Conservation (phyloP, 2,329 filamentous ascomycete species). For the Sclerotinia minor region DNA sequence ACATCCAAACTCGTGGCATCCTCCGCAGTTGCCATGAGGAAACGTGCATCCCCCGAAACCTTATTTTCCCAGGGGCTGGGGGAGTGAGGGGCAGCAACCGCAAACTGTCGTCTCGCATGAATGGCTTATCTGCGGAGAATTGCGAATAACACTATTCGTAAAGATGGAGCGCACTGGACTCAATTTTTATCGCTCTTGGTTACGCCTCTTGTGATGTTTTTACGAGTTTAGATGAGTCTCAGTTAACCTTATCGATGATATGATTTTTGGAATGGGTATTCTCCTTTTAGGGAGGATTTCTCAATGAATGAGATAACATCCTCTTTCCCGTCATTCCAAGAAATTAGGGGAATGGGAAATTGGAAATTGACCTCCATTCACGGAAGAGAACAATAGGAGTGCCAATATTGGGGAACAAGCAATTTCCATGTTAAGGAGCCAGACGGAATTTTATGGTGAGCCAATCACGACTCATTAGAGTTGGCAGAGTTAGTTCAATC, state of each 20-base stretch:
- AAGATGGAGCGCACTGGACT: neutral
- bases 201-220: neutral
- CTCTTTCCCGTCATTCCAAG: slow-evolving; percentile 6
- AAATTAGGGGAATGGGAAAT: neutral
- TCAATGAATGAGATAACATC: neutral
- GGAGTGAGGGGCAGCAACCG: neutral
- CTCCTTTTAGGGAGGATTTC: neutral
- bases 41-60: neutral
- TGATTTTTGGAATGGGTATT: neutral
- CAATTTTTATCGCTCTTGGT: neutral
- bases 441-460: neutral
- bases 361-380: neutral
- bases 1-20: too few relatives aligned
- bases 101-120: neutral
- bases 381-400: neutral
- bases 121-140: slow-evolving; percentile 1
- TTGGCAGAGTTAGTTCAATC: too few relatives aligned
- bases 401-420: slow-evolving; percentile 2
- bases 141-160: neutral
- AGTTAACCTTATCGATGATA: too few relatives aligned
- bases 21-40: neutral
- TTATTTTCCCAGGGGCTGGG: neutral
- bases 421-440: neutral
- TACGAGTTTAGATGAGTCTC: slow-evolving; percentile 1
- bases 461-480: neutral